Conservation (phyloP, 169 alveolate genomes). For the Plasmodium blacklocki region DNA sequence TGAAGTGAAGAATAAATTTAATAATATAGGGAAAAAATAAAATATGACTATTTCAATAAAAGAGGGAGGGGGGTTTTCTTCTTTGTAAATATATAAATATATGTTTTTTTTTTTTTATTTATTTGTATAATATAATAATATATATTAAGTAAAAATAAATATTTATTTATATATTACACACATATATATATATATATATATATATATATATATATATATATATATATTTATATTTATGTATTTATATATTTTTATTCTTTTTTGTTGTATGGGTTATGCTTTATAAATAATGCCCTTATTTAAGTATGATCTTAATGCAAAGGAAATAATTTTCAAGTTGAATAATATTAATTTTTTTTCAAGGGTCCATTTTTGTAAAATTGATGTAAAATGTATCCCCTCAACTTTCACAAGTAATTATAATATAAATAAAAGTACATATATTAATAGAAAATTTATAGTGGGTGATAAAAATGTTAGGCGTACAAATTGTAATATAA, state of each 20-base stretch:
- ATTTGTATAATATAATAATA: not conserved
- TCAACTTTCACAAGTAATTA: not conserved
- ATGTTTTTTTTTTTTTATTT: not conserved
- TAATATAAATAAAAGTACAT: constrained; percentile 3
- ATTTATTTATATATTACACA: no score
- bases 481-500: not conserved
- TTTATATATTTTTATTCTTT: not conserved
- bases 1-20: constrained; percentile 59
- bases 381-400: constrained; percentile 12
- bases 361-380: not conserved
- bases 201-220: constrained; percentile 5
- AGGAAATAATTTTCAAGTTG: constrained; percentile 19
- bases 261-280: not conserved
- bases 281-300: constrained; percentile 64
- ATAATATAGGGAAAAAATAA: constrained; percentile 33
- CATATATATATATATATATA: not conserved
- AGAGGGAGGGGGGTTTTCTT: no score
- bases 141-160: no score
- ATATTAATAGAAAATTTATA: constrained; percentile 12
- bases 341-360: constrained; percentile 6
- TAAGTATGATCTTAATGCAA: constrained; percentile 33
- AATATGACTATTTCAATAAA: not conserved
- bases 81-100: not conserved
- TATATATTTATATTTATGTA: not conserved
- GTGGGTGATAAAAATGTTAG: constrained; percentile 4